These are phyloP conservation scores for Nidularia sp. DNA, from an alignment of 768 basidiomycete species.

Conservation along the genomic window DNA sequence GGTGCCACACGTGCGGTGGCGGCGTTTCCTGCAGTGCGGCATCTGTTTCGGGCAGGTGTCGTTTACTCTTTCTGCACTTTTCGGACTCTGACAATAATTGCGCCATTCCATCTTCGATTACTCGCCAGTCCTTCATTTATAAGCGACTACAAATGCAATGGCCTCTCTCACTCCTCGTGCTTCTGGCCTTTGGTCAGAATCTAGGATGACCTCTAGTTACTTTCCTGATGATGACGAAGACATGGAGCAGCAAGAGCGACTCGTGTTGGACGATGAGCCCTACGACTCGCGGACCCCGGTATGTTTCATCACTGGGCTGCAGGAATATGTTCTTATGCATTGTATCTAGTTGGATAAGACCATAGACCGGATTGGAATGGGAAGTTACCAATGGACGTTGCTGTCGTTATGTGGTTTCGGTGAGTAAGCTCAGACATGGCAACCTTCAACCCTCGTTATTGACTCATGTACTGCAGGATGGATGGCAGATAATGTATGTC, in stretches of 20 bases:
- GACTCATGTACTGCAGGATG: conserved; percentile 51
- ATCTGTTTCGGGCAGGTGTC: too few species aligned
- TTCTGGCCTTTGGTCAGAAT: conserved; percentile 44
- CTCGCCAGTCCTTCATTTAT: too few species aligned
- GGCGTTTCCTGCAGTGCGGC: too few species aligned
- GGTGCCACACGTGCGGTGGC: too few species aligned
- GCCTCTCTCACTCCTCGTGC: conserved; percentile 40
- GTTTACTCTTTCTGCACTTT: too few species aligned
- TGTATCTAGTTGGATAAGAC: conserved; percentile 62
- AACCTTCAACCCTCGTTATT: conserved; percentile 1
- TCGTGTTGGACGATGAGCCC: conserved; percentile 21
- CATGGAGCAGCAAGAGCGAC: conserved; percentile 27
- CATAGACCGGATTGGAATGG: conserved; percentile 91
- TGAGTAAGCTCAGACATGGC: conserved; percentile 31
- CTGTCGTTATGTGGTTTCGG: conserved; percentile 86
- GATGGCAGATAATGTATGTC: conserved; percentile 86
- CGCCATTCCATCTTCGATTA: too few species aligned
- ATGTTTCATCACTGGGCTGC: conserved; percentile 6
- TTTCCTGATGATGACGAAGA: conserved; percentile 32
- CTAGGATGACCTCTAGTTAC: conserved; percentile 29
- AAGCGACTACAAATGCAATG: conserved; percentile 16
- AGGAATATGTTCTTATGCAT: not conserved
- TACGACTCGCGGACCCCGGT: conserved; percentile 48
- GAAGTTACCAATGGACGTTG: conserved; percentile 81
- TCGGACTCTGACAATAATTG: too few species aligned